A percentile compares a stretch with the other conserved stretches of the same genome.
These are phyloP conservation scores for Chromosphaera perkinsii DNA, from an alignment of 208 protist species.

Conservation along the genomic window DNA sequence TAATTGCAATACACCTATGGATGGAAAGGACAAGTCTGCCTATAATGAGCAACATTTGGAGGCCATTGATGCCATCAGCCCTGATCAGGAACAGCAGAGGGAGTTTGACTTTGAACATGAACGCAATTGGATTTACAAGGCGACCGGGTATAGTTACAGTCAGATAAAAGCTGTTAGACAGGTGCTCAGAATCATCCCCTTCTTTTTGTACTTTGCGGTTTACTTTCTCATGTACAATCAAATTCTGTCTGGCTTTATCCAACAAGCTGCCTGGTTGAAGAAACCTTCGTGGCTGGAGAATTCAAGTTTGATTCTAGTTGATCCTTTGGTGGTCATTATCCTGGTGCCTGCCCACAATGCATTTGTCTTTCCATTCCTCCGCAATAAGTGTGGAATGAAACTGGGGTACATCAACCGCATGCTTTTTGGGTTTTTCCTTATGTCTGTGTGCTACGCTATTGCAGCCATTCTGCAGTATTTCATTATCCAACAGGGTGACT, in stretches of 20 bases:
- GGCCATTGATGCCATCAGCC: too few species aligned
- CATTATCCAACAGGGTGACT: neutral
- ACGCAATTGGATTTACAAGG: too few species aligned
- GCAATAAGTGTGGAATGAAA: neutral
- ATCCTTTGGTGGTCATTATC: constrained; percentile 11
- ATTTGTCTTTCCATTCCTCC: neutral
- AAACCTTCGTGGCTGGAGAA: neutral
- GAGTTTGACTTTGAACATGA: too few species aligned
- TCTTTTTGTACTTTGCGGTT: neutral
- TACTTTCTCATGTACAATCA: constrained; percentile 6
- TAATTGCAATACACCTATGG: too few species aligned
- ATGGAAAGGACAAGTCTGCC: too few species aligned
- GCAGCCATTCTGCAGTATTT: neutral
- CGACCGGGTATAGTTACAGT: too few species aligned
- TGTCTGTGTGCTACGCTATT: neutral
- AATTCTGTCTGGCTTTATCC: neutral
- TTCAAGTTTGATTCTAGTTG: neutral
- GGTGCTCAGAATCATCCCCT: too few species aligned
- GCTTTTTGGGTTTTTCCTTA: neutral
- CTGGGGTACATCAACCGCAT: neutral
- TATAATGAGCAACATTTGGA: too few species aligned
- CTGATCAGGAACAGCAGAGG: too few species aligned
- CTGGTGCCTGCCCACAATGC: neutral
- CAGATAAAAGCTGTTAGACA: too few species aligned
- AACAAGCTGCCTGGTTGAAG: neutral